A percentile compares a stretch with the other conserved stretches of the same genome.
phyloP scores from a whole-genome alignment of 2,329 filamentous ascomycete species.

The Myotisia sp. region DNA sequence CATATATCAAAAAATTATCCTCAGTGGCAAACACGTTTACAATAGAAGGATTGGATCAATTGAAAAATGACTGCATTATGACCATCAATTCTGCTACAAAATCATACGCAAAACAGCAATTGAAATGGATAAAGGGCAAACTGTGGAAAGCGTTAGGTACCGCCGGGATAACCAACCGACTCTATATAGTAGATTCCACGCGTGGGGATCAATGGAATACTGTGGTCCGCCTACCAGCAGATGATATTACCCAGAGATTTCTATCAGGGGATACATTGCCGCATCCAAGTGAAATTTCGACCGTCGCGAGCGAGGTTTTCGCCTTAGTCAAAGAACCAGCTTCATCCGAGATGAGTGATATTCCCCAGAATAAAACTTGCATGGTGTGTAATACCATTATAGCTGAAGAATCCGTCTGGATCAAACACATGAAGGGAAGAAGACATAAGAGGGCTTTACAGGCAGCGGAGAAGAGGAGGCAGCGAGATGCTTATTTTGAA shows the following conservation, averaged over 20 bases:
- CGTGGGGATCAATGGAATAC: slow-evolving; percentile 47
- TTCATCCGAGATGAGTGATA: slow-evolving; percentile 31
- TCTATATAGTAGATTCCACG: slow-evolving; percentile 74
- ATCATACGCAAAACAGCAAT: slow-evolving; percentile 73
- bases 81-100: slow-evolving; percentile 69
- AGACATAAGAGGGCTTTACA: slow-evolving; percentile 43
- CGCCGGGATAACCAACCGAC: slow-evolving; percentile 37
- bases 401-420: slow-evolving; percentile 32
- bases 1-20: slow-evolving; percentile 45
- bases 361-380: slow-evolving; percentile 44
- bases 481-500: slow-evolving; percentile 21
- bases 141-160: slow-evolving; percentile 54
- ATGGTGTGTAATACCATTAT: slow-evolving; percentile 51
- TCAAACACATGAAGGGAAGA: slow-evolving; percentile 40
- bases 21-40: slow-evolving; percentile 14
- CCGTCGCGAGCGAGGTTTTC: slow-evolving; percentile 43
- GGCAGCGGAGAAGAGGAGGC: slow-evolving; percentile 17
- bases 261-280: slow-evolving; percentile 44
- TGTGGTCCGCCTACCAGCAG: slow-evolving; percentile 52
- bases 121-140: slow-evolving; percentile 76
- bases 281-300: slow-evolving; percentile 43
- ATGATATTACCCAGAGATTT: slow-evolving; percentile 48
- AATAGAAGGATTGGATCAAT: slow-evolving; percentile 37
- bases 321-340: slow-evolving; percentile 39
- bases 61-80: slow-evolving; percentile 51